These are phyloP conservation scores for Leccinum broughii DNA, from an alignment of 768 basidiomycete species.

Conservation along the genomic window DNA sequence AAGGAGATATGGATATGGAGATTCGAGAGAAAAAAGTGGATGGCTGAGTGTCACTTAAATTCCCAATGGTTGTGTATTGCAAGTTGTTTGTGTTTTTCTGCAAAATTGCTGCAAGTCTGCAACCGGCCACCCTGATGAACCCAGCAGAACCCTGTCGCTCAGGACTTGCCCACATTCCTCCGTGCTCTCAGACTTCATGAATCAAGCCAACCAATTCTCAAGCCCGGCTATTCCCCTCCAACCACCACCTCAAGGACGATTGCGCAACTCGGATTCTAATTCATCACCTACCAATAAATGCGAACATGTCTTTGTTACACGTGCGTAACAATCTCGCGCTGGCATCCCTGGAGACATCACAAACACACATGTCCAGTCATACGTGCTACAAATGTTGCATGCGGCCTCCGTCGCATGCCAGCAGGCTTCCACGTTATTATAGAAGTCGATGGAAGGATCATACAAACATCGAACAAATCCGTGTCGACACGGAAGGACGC, in stretches of 20 bases:
- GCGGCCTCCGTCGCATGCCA: not conserved
- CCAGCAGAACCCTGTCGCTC: too few species aligned
- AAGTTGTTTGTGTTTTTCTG: too few species aligned
- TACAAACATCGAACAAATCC: not conserved
- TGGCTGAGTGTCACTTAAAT: conserved; percentile 41
- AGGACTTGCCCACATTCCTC: too few species aligned
- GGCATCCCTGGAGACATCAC: not conserved
- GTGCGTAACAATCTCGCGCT: not conserved
- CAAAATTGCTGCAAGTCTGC: too few species aligned
- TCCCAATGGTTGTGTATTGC: conserved; percentile 29
- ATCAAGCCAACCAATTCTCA: not conserved
- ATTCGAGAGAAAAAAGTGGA: conserved; percentile 84
- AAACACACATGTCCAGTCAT: not conserved
- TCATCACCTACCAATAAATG: not conserved
- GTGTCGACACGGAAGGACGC: not conserved
- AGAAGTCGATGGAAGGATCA: not conserved
- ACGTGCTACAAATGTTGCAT: not conserved
- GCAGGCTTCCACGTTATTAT: not conserved
- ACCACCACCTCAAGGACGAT: not conserved
- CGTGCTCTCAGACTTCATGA: too few species aligned
- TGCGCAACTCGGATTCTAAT: not conserved
- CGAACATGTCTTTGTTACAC: not conserved
- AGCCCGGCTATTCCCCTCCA: too few species aligned
- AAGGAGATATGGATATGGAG: conserved; percentile 77
- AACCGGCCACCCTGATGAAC: too few species aligned